Evolutionary conservation across 208 protist species (phyloP), one percentile per base, ranked within the genome.

Genomic region (Leishmania major): DNA sequence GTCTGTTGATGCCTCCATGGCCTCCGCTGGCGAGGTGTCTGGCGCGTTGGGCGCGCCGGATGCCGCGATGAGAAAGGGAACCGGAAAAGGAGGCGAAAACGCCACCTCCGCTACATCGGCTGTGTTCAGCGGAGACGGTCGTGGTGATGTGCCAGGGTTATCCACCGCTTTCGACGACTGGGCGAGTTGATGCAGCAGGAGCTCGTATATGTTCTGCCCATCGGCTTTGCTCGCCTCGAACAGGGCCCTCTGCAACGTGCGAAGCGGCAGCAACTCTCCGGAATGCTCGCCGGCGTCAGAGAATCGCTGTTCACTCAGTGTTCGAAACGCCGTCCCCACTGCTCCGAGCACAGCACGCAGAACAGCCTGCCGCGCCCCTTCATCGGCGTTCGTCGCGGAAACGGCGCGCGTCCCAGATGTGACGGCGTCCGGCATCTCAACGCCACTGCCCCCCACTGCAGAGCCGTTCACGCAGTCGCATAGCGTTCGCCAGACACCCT

Each of bases 201-300:
- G 51, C 4, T 53, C 78, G 75, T 83, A 86, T 70, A 86, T 66
- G 69, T 86, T 47, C 53, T 66, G 73, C 74, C 73, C 80, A 43
- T 47, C 67, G 37, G 73, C 74, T n/a, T 55, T 37, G 67, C 78
- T 86, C 8, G 75, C 75, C 74, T 86, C 83, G 49, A 74, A 86
- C n/a, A 86, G 49, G 43, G 62, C 83, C 4, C 78, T 66, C 69
- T 86, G 83, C 66, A 83, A 43, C 47, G 79, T 82, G 74, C 83
- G 83, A 49, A 86, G 67, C 13, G 78, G 83, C 73, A 86, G 75
- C 55, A 86, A 75, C 75, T 86, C 83, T 35, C 77, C 78, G 1
- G 45, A 67, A 35, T 31, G 57, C 31, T 49, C 75, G 25, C 60
- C 53, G 66, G 37, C 51, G 66, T 76, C 43, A 1, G 15, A 25